Evolutionary conservation across 2,329 filamentous ascomycete species (phyloP), one percentile per base, ranked within the genome.

Genomic region (Pseudogymnoascus sp.): DNA sequence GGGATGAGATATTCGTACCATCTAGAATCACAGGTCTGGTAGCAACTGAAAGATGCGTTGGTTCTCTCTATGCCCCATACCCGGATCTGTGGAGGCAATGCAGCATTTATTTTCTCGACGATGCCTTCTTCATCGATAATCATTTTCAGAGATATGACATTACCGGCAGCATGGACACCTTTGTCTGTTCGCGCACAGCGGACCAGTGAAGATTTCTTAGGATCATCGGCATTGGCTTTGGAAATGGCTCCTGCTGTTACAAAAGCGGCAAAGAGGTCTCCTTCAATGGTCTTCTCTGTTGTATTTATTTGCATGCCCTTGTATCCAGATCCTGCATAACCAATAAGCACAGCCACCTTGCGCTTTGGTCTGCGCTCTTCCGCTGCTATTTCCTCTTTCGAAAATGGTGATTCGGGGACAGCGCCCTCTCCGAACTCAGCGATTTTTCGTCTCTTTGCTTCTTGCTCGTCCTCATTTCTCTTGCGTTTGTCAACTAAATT

Each of bases 1-100:
- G 94, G 94, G 74, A 99, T 90, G 60, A 99, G 80, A 73, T 99
- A 99, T 77, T 99, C 94, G 76, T 99, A 99, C 82, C 92, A 95
- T 68, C 94, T 83, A 25, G 92, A 96, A 75, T 99, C 94, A 76
- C 93, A 97, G 62, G 90, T 84, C 72, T 96, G 89, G 76, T 99
- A 99, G 76, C 90, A 93, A 75, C 90, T 97, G 79, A 97, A 99
- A 68, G 86, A 85, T 67, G 92, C 93, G 72, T 88, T 93, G 0
- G 93, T 95, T 60, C 91, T 82, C 75, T 95, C 86, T 65, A 96
- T 91, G 3, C 91, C 94, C 94, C 94, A 99, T 2, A 99, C 84
- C 60, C 94, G 86, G 67, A 99, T 99, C 77, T 99, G 94, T 3
- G 88, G 83, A 2, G 89, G 89, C 41, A 99, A 81, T 62, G 90